A percentile compares a stretch with the other conserved stretches of the same genome.
phyloP scores from a whole-genome alignment of 2,329 filamentous ascomycete genomes.

The Penicillium palitans region DNA sequence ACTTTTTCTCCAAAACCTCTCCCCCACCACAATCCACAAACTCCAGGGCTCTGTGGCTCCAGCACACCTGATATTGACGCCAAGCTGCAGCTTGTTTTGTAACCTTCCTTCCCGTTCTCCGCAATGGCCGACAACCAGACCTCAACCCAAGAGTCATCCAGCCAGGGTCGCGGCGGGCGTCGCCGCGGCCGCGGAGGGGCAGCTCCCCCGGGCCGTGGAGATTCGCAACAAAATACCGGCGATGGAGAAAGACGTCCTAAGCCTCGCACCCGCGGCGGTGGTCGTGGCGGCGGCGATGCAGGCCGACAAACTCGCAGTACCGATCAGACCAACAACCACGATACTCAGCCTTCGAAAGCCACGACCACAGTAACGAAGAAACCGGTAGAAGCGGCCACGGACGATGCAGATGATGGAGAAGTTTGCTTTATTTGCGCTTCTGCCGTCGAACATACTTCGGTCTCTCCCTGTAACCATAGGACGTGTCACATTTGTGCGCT shows the following conservation, averaged over 20 bases:
- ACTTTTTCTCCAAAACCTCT: constrained; percentile 19
- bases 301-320: constrained; percentile 30
- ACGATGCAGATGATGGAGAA: constrained; percentile 66
- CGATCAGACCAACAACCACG: constrained; percentile 19
- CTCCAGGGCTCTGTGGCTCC: constrained; percentile 8
- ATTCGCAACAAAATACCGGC: constrained; percentile 25
- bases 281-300: constrained; percentile 34
- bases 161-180: constrained; percentile 46
- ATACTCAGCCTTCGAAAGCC: constrained; percentile 21
- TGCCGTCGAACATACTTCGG: constrained; percentile 78
- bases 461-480: constrained; percentile 92
- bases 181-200: constrained; percentile 44
- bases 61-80: constrained; percentile 13
- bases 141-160: constrained; percentile 29
- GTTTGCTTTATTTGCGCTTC: constrained; percentile 98
- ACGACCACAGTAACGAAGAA: constrained; percentile 33
- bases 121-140: constrained; percentile 36
- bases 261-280: constrained; percentile 35
- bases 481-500: constrained; percentile 96
- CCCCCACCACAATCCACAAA: constrained; percentile 19
- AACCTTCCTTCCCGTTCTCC: constrained; percentile 8
- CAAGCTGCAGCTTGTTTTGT: constrained; percentile 8
- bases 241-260: constrained; percentile 40
- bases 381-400: constrained; percentile 32
- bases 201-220: constrained; percentile 31